These are phyloP conservation scores for Sporobolus alterniflorus DNA, from an alignment of 202 grass and related monocot species.

Conservation along the genomic window DNA sequence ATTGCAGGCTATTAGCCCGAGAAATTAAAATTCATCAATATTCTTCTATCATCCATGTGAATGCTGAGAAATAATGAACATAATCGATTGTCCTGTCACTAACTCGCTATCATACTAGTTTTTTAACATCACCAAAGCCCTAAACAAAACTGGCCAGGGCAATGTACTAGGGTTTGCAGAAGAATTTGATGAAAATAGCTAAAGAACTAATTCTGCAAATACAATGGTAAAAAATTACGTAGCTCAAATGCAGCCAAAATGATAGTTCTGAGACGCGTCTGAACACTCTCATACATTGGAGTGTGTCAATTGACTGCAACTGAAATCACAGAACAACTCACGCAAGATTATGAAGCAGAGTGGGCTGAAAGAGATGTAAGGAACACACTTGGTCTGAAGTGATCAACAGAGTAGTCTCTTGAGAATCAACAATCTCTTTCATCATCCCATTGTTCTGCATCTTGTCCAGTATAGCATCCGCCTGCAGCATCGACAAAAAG, in stretches of 20 bases:
- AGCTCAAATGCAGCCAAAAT: neutral
- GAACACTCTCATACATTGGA: neutral
- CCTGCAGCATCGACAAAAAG: constrained; percentile 44
- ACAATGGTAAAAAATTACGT: neutral
- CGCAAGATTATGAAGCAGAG: constrained; percentile 11
- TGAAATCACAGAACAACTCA: constrained; percentile 2
- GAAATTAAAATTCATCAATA: neutral
- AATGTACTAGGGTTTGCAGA: constrained; percentile 28
- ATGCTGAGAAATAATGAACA: constrained; percentile 19
- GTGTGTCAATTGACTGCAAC: neutral
- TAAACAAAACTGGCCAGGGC: constrained; percentile 17
- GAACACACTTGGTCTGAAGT: constrained; percentile 83
- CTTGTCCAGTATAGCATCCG: constrained; percentile 87
- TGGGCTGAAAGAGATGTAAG: neutral
- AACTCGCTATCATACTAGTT: neutral
- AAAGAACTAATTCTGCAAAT: constrained; percentile 3
- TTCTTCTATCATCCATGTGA: neutral
- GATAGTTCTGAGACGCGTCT: neutral
- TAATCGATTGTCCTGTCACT: neutral
- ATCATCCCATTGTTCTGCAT: constrained; percentile 66
- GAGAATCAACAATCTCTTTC: constrained; percentile 53
- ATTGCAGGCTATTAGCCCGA: constrained; percentile 9
- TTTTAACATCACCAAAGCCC: neutral
- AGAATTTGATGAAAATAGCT: neutral
- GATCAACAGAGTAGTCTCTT: constrained; percentile 74